Percentiles rank a stretch among this genome's conserved stretches.
Conservation (phyloP, 2,329 filamentous ascomycete species). For the Niveomyces coronatus region DNA sequence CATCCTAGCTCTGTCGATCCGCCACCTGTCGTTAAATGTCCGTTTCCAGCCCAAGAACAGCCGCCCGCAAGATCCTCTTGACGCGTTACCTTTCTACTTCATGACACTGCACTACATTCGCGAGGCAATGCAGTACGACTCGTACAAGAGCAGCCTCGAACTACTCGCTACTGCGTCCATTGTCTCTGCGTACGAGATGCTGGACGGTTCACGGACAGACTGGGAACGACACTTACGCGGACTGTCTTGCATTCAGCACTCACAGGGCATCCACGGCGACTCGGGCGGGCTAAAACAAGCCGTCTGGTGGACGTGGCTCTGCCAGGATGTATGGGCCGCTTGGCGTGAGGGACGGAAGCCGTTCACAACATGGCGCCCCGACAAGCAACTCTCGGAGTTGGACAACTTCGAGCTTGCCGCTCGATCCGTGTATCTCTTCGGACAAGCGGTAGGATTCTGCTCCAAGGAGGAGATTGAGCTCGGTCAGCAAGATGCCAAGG, state of each 20-base stretch:
- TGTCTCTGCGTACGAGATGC: slow-evolving; percentile 54
- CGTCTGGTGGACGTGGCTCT: slow-evolving; percentile 55
- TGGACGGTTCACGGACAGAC: slow-evolving; percentile 40
- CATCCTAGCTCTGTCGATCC: not conserved
- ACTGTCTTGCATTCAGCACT: slow-evolving; percentile 54
- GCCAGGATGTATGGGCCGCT: slow-evolving; percentile 53
- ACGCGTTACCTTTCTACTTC: not conserved
- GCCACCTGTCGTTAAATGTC: not conserved
- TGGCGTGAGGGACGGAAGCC: slow-evolving; percentile 44
- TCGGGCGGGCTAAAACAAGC: slow-evolving; percentile 43
- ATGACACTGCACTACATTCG: not conserved
- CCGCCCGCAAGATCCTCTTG: not conserved
- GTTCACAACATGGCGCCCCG: slow-evolving; percentile 47
- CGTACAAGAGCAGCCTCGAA: slow-evolving; percentile 23
- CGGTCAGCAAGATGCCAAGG: not conserved
- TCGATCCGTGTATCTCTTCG: slow-evolving; percentile 28
- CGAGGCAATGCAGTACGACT: not conserved
- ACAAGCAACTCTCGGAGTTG: slow-evolving; percentile 33
- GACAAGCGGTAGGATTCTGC: not conserved
- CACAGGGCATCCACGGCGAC: slow-evolving; percentile 47
- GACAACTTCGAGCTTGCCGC: slow-evolving; percentile 41
- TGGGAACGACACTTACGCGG: slow-evolving; percentile 54
- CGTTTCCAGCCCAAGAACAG: not conserved
- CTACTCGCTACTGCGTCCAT: slow-evolving; percentile 46
- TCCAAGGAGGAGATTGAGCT: not conserved